These are phyloP conservation scores for Oryza rufipogon DNA, from an alignment of 176 grass and related monocot species.

Conservation along the genomic window DNA sequence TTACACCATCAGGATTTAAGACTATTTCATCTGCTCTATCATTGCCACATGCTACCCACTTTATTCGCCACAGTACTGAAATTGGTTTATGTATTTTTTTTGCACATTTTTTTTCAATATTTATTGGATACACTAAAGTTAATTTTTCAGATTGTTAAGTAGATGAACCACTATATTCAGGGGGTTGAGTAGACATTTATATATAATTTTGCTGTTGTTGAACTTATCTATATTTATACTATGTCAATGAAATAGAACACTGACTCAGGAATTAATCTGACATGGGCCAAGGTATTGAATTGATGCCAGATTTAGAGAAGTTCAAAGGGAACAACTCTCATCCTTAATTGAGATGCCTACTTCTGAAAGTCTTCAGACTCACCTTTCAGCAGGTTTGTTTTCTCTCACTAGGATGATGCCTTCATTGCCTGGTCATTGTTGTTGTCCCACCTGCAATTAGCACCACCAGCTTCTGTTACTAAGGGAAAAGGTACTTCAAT, in stretches of 20 bases:
- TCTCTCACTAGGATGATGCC: neutral
- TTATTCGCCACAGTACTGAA: no score
- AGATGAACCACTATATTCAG: no score
- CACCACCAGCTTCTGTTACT: constrained; percentile 43
- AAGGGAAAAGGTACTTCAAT: constrained; percentile 41
- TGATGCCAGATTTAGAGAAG: constrained; percentile 56
- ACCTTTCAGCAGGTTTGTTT: constrained; percentile 50
- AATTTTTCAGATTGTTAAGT: no score
- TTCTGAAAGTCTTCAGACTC: constrained; percentile 66
- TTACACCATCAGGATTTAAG: no score
- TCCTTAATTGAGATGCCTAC: constrained; percentile 68
- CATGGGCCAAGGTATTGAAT: constrained; percentile 31
- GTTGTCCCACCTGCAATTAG: constrained; percentile 66
- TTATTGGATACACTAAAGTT: no score
- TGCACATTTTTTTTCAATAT: no score
- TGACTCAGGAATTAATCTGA: constrained; percentile 44
- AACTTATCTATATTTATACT: constrained; percentile 23
- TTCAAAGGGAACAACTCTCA: constrained; percentile 75
- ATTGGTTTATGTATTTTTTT: no score
- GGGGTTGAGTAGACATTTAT: neutral
- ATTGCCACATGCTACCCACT: no score
- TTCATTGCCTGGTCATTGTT: constrained; percentile 80
- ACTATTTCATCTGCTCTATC: no score
- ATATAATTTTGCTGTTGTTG: constrained; percentile 75
- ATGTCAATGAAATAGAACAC: neutral